Evolutionary conservation across 2,329 filamentous ascomycete species (phyloP).

Genomic region (Sporothrix humicola): DNA sequence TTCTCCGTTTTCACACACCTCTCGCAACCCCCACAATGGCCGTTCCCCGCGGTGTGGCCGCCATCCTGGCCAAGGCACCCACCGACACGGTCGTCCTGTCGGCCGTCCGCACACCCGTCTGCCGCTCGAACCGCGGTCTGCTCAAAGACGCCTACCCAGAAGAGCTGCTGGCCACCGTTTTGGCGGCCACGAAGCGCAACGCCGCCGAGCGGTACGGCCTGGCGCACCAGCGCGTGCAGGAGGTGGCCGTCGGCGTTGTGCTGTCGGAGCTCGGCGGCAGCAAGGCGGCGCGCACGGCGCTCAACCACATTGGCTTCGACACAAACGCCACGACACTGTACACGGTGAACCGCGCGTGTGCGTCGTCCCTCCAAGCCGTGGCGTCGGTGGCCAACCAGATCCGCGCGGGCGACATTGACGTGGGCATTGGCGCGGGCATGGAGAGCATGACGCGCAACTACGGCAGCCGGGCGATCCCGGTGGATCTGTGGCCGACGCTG

Average conservation of each 20-base stretch:
- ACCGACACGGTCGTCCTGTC: constrained; percentile 88
- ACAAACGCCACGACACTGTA: constrained; percentile 72
- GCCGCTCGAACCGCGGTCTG: constrained; percentile 79
- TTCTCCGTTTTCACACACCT: background rate
- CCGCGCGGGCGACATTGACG: constrained; percentile 71
- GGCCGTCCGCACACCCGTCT: constrained; percentile 86
- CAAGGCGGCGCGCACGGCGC: constrained; percentile 90
- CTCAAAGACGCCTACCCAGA: constrained; percentile 91
- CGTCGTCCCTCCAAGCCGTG: constrained; percentile 77
- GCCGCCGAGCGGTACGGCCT: constrained; percentile 71
- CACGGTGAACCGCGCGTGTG: constrained; percentile 88
- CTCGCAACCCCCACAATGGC: constrained; percentile 47
- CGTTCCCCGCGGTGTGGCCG: constrained; percentile 69
- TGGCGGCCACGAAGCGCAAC: constrained; percentile 67
- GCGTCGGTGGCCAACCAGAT: constrained; percentile 77
- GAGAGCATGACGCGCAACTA: constrained; percentile 97
- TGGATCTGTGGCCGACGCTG: constrained; percentile 77
- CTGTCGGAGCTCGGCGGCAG: constrained; percentile 88
- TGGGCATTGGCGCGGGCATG: constrained; percentile 86
- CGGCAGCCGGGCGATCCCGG: constrained; percentile 80
- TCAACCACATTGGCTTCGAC: constrained; percentile 81
- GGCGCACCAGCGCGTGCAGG: constrained; percentile 71
- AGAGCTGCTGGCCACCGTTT: constrained; percentile 74
- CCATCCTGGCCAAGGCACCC: constrained; percentile 78
- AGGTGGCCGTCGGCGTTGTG: constrained; percentile 86